Percentiles rank a stretch among this genome's conserved stretches.
Conservation (phyloP, 345 rosid species). For the Eutrema japonicum region DNA sequence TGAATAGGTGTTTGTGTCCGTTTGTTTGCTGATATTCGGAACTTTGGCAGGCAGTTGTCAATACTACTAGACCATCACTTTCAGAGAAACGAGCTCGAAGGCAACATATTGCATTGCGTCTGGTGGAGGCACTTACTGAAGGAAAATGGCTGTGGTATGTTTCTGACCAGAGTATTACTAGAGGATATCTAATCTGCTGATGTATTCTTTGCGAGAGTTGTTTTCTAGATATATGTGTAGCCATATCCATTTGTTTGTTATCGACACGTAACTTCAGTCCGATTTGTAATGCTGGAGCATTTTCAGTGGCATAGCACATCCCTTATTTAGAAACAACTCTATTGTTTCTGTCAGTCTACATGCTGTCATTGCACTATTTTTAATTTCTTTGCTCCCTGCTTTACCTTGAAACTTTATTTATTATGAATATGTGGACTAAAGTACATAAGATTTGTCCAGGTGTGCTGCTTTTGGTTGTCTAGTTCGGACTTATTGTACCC, state of each 20-base stretch:
- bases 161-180: conserved; percentile 20
- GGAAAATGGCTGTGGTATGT: conserved; percentile 95
- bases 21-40: conserved; percentile 27
- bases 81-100: conserved; percentile 67
- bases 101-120: conserved; percentile 61
- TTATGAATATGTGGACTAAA: conserved; percentile 23
- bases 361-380: conserved; percentile 21
- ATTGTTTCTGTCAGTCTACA: conserved; percentile 31
- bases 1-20: conserved; percentile 22
- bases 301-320: conserved; percentile 17
- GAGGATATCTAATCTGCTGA: conserved; percentile 17
- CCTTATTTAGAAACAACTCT: conserved; percentile 10
- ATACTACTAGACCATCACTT: conserved; percentile 50
- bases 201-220: conserved; percentile 4
- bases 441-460: conserved; percentile 54
- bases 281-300: conserved; percentile 15
- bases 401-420: conserved; percentile 10
- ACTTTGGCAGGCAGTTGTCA: conserved; percentile 61
- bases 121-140: conserved; percentile 72
- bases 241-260: conserved; percentile 29
- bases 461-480: conserved; percentile 78
- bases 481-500: conserved; percentile 55
- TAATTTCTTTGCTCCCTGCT: conserved; percentile 5
- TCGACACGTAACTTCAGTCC: conserved; percentile 9
- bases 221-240: conserved; percentile 26